Conservation (phyloP, 2,329 filamentous ascomycete species). For the Fusarium albidum region DNA sequence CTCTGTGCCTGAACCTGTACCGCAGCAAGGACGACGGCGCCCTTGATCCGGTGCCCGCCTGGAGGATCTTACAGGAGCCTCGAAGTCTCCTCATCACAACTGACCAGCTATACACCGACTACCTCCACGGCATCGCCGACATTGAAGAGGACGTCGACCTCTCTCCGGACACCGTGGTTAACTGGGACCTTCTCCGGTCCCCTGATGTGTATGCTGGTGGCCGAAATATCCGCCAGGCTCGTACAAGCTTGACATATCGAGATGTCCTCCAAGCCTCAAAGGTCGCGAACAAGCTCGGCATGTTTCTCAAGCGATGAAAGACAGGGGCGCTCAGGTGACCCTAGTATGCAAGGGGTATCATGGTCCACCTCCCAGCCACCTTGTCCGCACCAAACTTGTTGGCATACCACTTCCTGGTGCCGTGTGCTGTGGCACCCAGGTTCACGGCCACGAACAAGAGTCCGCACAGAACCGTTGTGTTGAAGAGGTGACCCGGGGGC, state of each 20-base stretch:
- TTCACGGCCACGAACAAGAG: slow-evolving; percentile 80
- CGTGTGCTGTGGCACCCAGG: slow-evolving; percentile 80
- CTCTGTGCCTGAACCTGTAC: slow-evolving; percentile 81
- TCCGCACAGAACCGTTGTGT: slow-evolving; percentile 76
- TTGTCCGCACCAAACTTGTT: slow-evolving; percentile 75
- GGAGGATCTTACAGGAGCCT: slow-evolving; percentile 81
- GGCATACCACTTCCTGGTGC: slow-evolving; percentile 81
- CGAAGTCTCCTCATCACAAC: slow-evolving; percentile 81
- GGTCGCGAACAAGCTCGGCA: slow-evolving; percentile 72
- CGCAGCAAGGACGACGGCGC: slow-evolving; percentile 68
- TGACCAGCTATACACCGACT: slow-evolving; percentile 71
- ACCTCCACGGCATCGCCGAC: slow-evolving; percentile 78
- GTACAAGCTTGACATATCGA: slow-evolving; percentile 81
- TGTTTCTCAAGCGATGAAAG: slow-evolving; percentile 51
- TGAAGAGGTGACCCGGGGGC: slow-evolving; percentile 70
- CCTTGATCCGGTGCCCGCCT: slow-evolving; percentile 58
- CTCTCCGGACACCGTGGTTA: slow-evolving; percentile 67
- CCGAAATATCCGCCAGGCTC: slow-evolving; percentile 63
- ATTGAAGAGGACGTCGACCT: slow-evolving; percentile 72
- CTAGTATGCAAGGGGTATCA: slow-evolving; percentile 76
- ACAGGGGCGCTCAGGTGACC: slow-evolving; percentile 24
- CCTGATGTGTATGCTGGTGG: slow-evolving; percentile 57
- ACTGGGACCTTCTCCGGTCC: slow-evolving; percentile 73
- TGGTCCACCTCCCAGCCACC: slow-evolving; percentile 72
- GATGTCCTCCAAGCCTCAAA: slow-evolving; percentile 87